These are phyloP conservation scores for Gossypium longicalyx DNA, from an alignment of 345 rosid species.

Conservation along the genomic window DNA sequence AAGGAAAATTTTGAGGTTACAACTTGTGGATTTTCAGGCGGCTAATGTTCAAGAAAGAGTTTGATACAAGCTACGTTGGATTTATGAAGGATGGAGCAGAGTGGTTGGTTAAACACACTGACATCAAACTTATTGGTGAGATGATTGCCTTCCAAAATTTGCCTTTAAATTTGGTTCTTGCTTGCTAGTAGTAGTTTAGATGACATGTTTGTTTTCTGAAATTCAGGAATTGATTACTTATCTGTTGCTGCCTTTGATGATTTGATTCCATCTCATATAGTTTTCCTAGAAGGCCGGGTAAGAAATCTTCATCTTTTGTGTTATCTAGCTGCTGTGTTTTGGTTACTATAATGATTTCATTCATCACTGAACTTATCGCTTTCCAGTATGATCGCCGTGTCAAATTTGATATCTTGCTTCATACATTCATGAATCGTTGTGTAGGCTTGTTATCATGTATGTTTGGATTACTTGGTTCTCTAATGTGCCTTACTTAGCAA, in stretches of 20 bases:
- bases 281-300: slow-evolving; percentile 46
- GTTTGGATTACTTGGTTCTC: background rate
- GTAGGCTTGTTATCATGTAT: background rate
- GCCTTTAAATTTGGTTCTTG: background rate
- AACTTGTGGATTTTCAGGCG: slow-evolving; percentile 38
- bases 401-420: background rate
- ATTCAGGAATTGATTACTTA: slow-evolving; percentile 39
- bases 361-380: background rate
- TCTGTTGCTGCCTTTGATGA: slow-evolving; percentile 55
- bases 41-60: slow-evolving; percentile 69
- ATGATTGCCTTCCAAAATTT: background rate
- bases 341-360: too few relatives aligned
- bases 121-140: slow-evolving; percentile 80
- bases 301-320: slow-evolving; percentile 12
- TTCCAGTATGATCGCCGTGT: background rate
- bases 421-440: slow-evolving; percentile 4
- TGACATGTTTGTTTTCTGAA: background rate
- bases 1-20: background rate
- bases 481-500: background rate
- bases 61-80: slow-evolving; percentile 80
- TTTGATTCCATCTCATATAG: slow-evolving; percentile 37
- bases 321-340: background rate
- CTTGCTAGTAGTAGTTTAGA: background rate
- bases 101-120: slow-evolving; percentile 89
- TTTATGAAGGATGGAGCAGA: slow-evolving; percentile 79